These are phyloP conservation scores for Candida stauntonica DNA, from an alignment of 805 yeast species.

Conservation along the genomic window DNA sequence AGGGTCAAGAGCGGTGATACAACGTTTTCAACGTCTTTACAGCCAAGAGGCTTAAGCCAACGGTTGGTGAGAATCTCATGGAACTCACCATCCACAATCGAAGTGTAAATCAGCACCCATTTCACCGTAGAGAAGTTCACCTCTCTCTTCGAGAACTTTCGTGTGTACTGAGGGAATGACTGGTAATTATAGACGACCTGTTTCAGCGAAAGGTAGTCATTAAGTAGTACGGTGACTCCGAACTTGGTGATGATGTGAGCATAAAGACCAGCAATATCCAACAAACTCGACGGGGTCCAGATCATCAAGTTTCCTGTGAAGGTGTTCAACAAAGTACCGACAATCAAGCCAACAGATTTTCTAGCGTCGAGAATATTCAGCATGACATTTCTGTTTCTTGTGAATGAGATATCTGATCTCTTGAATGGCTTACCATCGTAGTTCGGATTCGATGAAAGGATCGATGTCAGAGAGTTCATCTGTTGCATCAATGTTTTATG, in stretches of 20 bases:
- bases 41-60: conserved; percentile 89
- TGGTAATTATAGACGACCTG: conserved; percentile 92
- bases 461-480: conserved; percentile 68
- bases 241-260: conserved; percentile 73
- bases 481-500: conserved; percentile 87
- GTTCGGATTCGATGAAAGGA: conserved; percentile 61
- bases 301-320: conserved; percentile 79
- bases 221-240: conserved; percentile 67
- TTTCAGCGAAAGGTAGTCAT: conserved; percentile 85
- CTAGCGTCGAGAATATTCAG: conserved; percentile 64
- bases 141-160: conserved; percentile 71
- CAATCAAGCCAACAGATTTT: conserved; percentile 79
- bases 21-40: conserved; percentile 65
- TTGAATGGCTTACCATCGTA: conserved; percentile 41
- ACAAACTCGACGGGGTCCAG: conserved; percentile 70
- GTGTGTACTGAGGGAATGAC: conserved; percentile 77
- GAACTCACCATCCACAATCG: conserved; percentile 90
- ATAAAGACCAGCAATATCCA: conserved; percentile 80
- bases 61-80: conserved; percentile 83
- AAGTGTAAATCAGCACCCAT: conserved; percentile 87
- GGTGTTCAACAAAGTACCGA: conserved; percentile 76
- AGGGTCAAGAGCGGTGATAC: conserved; percentile 86
- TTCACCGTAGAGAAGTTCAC: conserved; percentile 72
- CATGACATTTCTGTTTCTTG: conserved; percentile 48
- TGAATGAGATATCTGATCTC: conserved; percentile 47